Evolutionary conservation across 768 basidiomycete species (phyloP), one percentile per base, ranked within the genome.

Genomic region (Lactarius tabidus): DNA sequence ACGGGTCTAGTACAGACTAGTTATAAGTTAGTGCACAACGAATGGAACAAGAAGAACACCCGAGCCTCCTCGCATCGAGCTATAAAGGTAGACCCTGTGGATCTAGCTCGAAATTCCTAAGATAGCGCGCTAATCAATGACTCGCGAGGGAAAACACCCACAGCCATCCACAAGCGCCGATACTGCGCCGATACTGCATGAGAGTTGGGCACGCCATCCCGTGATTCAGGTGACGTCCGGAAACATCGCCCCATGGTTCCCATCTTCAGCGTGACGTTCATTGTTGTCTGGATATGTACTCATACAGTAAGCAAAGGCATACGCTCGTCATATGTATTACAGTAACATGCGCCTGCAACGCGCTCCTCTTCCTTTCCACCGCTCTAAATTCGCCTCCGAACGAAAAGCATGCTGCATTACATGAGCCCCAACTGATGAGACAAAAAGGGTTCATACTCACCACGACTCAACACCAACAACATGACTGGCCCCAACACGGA

Each of bases 81-180:
- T 45, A 10, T 43, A 43, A 43, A 17, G 3, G 10, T 33, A 33
- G 38, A 31, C 17, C 10, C 23, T 33, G 31, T 29, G 35, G 55
- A 28, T 26, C 59, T 33, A 18, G 23, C 10, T 31, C 26, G 26
- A 45, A 31, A 10, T 23, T 39, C 10, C 29, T 28, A 14, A 20
- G 2, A 6, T 8, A 8, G 28, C 14, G 45, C 29, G 23, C 12
- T 17, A 39, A 41, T 35, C 33, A 10, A 14, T 61, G 60, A 62
- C 63, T 64, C 63, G 48, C 28, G 14, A 53, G 63, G 57, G 63
- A 64, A 64, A 64, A 23, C 6, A 28, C 38, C 38, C 45, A 53
- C 51, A 9, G 41, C 17, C 28, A 52, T 29, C 51, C 28, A 29
- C 15, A 12, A 28, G 51, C 26, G 12, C 26, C 28, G 5, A 3